Conservation (phyloP, 164 flowering plant species). For the Annona squamosa region DNA sequence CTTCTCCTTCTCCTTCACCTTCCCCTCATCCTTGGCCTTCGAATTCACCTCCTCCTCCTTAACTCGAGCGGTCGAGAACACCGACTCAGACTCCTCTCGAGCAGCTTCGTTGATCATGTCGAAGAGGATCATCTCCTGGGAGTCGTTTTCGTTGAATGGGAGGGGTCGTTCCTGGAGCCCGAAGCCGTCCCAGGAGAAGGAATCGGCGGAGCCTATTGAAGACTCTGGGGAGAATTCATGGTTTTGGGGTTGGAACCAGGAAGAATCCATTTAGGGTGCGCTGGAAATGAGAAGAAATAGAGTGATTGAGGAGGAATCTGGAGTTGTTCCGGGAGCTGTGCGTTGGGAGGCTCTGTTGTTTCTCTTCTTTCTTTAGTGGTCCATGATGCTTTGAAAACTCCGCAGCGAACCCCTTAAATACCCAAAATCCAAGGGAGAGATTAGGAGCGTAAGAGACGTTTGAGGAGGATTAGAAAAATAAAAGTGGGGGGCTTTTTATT, state of each 20-base stretch:
- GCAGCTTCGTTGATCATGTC: conserved; percentile 29
- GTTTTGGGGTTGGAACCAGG: conserved; percentile 9
- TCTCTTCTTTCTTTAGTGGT: not conserved
- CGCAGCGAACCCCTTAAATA: not conserved
- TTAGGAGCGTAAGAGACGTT: not conserved
- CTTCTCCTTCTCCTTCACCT: conserved; percentile 7
- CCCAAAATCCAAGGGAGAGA: not conserved
- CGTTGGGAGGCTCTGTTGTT: not conserved
- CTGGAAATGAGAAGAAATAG: not conserved
- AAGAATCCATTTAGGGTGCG: conserved; percentile 12
- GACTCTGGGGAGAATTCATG: conserved; percentile 26
- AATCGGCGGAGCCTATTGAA: conserved; percentile 10
- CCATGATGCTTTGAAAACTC: not conserved
- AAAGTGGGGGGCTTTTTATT: not conserved
- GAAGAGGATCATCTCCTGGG: conserved; percentile 50
- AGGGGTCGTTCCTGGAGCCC: conserved; percentile 13
- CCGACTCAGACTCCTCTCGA: conserved; percentile 5
- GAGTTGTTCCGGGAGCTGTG: not conserved
- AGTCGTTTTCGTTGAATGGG: conserved; percentile 55
- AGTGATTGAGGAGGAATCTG: not conserved
- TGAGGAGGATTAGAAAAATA: too few relatives aligned
- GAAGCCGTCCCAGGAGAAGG: conserved; percentile 9
- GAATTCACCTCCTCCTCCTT: conserved; percentile 30
- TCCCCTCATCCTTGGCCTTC: not conserved
- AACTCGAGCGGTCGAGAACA: not conserved